These are phyloP conservation scores for Madurella mycetomatis DNA, from an alignment of 2,329 filamentous ascomycete genomes.

Conservation along the genomic window DNA sequence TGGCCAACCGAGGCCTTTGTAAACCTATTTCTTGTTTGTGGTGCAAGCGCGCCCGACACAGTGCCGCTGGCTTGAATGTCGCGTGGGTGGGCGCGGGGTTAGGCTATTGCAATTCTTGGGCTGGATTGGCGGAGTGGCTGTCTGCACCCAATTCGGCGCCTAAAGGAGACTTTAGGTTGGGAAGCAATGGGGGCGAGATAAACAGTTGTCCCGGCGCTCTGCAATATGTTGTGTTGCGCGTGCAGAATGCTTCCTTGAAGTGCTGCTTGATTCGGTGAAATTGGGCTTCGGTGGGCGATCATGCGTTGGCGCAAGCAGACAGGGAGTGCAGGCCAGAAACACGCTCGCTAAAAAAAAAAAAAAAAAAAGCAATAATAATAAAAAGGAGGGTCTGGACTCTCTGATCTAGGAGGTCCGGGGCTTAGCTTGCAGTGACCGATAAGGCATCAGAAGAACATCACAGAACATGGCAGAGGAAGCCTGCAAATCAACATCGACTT, in stretches of 20 bases:
- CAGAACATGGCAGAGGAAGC: no score
- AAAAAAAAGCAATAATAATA: no score
- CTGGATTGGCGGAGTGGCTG: conserved; percentile 12
- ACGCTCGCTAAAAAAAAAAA: not conserved
- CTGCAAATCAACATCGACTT: no score
- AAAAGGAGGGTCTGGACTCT: no score
- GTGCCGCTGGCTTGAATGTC: conserved; percentile 8
- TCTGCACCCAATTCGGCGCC: not conserved
- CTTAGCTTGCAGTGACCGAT: no score
- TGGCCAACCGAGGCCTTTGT: not conserved
- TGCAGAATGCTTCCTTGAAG: not conserved
- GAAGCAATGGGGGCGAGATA: not conserved
- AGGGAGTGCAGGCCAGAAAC: not conserved
- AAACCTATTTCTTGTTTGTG: conserved; percentile 8
- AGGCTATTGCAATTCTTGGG: conserved; percentile 12
- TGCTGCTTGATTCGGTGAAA: not conserved
- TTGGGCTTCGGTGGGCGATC: not conserved
- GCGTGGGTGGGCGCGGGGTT: conserved; percentile 24
- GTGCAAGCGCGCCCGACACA: not conserved
- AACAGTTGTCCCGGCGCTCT: not conserved
- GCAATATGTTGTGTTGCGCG: not conserved
- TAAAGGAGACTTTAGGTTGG: conserved; percentile 6
- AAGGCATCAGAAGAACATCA: no score
- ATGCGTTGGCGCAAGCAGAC: not conserved
- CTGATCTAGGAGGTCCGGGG: no score